phyloP scores from a whole-genome alignment of 2,329 filamentous ascomycete genomes.

The Diaporthe longicolla region DNA sequence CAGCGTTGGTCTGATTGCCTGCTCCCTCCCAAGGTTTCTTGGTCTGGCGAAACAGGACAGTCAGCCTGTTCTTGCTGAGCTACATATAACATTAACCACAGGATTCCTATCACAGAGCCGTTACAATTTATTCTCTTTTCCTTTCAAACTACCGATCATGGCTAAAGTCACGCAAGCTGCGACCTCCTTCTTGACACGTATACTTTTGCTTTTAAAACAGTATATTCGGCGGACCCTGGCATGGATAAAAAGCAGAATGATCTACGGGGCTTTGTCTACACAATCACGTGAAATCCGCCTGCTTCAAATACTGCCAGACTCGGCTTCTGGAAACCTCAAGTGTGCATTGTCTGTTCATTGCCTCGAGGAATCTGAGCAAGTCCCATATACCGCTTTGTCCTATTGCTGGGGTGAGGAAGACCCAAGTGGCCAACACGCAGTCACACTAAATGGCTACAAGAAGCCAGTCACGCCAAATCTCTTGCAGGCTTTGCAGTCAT shows the following conservation, averaged over 20 bases:
- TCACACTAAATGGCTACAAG: background rate
- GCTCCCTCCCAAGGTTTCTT: too few relatives aligned
- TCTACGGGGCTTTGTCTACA: background rate
- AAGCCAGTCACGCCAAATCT: background rate
- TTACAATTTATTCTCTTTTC: too few relatives aligned
- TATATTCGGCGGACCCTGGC: too few relatives aligned
- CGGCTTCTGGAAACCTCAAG: background rate
- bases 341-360: constrained; percentile 9
- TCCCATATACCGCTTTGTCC: constrained; percentile 22
- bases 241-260: too few relatives aligned
- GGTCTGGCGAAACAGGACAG: too few relatives aligned
- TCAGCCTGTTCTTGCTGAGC: too few relatives aligned
- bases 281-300: background rate
- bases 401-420: constrained; percentile 18
- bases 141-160: too few relatives aligned
- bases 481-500: background rate
- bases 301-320: background rate
- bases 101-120: too few relatives aligned
- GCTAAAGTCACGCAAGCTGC: background rate
- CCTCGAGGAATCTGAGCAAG: background rate
- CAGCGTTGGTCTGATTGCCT: too few relatives aligned
- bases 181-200: too few relatives aligned
- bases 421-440: background rate
- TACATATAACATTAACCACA: too few relatives aligned
- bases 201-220: too few relatives aligned